phyloP scores from a whole-genome alignment of 805 yeast species.

The Cyberlindnera maritima region DNA sequence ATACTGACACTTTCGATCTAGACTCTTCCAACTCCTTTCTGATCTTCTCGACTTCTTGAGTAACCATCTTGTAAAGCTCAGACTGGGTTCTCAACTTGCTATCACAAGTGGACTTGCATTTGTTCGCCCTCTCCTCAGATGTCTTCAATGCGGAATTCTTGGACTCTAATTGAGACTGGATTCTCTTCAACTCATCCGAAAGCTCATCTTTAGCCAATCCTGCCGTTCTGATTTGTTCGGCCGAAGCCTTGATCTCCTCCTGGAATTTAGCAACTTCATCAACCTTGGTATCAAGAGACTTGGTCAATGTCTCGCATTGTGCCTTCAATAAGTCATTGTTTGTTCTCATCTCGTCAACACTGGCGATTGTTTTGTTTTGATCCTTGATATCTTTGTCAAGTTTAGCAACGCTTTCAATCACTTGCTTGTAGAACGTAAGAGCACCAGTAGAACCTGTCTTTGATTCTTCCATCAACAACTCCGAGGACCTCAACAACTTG shows the following conservation, averaged over 20 bases:
- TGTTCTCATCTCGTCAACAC: slow-evolving; percentile 6
- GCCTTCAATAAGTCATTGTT: slow-evolving; percentile 1
- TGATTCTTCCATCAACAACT: not conserved
- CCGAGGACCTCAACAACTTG: not conserved
- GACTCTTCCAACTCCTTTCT: slow-evolving; percentile 22
- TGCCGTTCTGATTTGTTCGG: not conserved
- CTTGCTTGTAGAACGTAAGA: not conserved
- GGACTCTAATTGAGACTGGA: not conserved
- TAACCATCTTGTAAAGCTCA: slow-evolving; percentile 31
- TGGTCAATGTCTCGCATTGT: slow-evolving; percentile 4
- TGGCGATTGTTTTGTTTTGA: slow-evolving; percentile 12
- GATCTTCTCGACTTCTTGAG: slow-evolving; percentile 29
- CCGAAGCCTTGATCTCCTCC: not conserved
- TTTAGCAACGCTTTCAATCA: slow-evolving; percentile 12
- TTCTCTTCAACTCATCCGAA: not conserved
- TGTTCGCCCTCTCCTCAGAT: slow-evolving; percentile 18
- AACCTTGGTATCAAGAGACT: not conserved
- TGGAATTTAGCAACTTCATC: not conserved
- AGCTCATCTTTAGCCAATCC: not conserved
- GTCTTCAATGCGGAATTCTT: slow-evolving; percentile 4
- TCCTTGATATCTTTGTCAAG: slow-evolving; percentile 23
- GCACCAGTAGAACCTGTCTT: not conserved
- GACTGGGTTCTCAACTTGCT: slow-evolving; percentile 35
- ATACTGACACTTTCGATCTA: slow-evolving; percentile 24
- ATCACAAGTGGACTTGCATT: slow-evolving; percentile 29